Conservation (phyloP, 2,329 filamentous ascomycete species). For the Colletotrichum sp. region DNA sequence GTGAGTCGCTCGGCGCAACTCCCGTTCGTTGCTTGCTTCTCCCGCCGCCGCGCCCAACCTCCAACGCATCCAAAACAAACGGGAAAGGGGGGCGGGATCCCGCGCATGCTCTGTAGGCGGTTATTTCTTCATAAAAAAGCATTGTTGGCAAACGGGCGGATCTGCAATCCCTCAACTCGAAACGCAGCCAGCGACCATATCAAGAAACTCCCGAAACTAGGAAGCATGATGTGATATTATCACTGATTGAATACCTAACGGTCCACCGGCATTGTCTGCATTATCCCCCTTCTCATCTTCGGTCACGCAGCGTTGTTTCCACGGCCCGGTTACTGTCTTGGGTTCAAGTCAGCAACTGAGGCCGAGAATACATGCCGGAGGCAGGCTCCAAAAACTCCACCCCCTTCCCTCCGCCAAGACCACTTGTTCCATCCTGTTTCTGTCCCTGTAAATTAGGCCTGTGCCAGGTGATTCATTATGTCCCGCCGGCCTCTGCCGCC, state of each 20-base stretch:
- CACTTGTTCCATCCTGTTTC: neutral
- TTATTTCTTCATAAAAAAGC: neutral
- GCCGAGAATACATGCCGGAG: neutral
- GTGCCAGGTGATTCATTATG: neutral
- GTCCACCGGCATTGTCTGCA: neutral
- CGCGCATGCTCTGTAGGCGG: neutral
- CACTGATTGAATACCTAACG: neutral
- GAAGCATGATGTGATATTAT: neutral
- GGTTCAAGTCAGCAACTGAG: neutral
- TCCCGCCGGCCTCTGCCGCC: neutral
- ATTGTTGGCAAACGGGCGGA: neutral
- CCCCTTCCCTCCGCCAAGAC: neutral
- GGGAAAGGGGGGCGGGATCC: neutral
- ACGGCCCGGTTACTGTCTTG: neutral
- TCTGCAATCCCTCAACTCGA: conserved; percentile 14
- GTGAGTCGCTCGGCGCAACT: neutral
- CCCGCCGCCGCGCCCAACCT: neutral
- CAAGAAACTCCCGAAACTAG: conserved; percentile 8
- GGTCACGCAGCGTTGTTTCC: neutral
- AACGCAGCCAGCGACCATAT: conserved; percentile 1
- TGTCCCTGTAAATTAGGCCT: neutral
- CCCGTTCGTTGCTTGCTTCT: neutral
- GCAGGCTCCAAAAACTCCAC: neutral
- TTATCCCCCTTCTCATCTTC: neutral
- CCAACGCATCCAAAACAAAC: neutral